phyloP scores from a whole-genome alignment of 2,329 filamentous ascomycete species.

The Lasiodiplodia citricola region DNA sequence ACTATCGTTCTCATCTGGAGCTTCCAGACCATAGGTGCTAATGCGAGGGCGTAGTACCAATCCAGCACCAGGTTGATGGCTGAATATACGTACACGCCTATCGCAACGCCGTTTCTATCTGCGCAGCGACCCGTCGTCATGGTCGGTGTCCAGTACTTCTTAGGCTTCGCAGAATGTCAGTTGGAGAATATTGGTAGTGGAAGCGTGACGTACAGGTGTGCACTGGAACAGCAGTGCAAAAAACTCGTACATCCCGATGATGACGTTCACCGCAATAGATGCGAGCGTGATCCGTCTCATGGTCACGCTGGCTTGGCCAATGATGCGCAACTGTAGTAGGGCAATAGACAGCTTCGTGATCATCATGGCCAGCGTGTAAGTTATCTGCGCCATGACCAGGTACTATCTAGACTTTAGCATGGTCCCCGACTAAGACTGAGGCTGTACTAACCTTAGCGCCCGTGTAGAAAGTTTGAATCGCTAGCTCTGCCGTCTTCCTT shows the following conservation, averaged over 20 bases:
- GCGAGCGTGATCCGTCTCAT: neutral
- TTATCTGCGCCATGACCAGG: neutral
- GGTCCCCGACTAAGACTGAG: too few species aligned
- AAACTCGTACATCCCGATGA: conserved; percentile 11
- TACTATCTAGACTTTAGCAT: neutral
- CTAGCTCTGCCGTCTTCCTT: conserved; percentile 2
- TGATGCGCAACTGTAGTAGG: conserved; percentile 15
- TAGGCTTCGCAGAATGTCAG: neutral
- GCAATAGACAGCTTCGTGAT: conserved; percentile 16
- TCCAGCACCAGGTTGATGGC: conserved; percentile 4
- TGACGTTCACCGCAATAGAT: conserved; percentile 11
- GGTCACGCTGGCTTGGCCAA: neutral
- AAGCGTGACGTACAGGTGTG: neutral
- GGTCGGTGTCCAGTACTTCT: conserved; percentile 7
- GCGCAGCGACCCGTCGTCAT: neutral
- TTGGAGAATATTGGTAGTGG: neutral
- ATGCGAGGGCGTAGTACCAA: conserved; percentile 16
- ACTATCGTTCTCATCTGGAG: conserved; percentile 7
- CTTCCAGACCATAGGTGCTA: conserved; percentile 16
- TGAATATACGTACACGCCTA: conserved; percentile 15
- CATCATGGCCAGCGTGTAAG: conserved; percentile 2
- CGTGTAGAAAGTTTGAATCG: neutral
- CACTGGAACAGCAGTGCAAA: conserved; percentile 19
- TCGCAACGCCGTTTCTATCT: neutral
- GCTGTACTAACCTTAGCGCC: neutral